phyloP scores from a whole-genome alignment of 495 filamentous ascomycete species.

The Clohesyomyces aquaticus region DNA sequence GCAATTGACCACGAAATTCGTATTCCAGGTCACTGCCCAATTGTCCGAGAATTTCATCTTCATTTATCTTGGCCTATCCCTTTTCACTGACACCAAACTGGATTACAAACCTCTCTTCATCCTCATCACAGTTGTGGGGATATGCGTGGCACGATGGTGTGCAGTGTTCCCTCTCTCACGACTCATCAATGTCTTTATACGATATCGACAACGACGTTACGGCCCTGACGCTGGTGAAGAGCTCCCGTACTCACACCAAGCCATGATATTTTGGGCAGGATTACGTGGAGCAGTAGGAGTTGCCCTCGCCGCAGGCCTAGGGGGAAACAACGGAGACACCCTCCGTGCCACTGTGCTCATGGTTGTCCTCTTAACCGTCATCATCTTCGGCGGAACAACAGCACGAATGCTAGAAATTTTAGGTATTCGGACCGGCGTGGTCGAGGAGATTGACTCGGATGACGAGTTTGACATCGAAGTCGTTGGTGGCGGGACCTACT shows the following conservation, averaged over 20 bases:
- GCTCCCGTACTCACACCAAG: slow-evolving; percentile 88
- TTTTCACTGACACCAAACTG: slow-evolving; percentile 87
- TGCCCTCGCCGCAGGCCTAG: slow-evolving; percentile 87
- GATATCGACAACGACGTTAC: slow-evolving; percentile 79
- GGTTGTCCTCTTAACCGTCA: slow-evolving; percentile 95
- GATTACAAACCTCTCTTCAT: slow-evolving; percentile 96
- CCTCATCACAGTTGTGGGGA: slow-evolving; percentile 84
- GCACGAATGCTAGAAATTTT: slow-evolving; percentile 98
- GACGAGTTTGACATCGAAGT: slow-evolving; percentile 98
- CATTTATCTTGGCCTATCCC: slow-evolving; percentile 92
- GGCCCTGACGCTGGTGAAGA: slow-evolving; percentile 85
- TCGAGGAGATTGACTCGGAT: slow-evolving; percentile 94
- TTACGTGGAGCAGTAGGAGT: slow-evolving; percentile 95
- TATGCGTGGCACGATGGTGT: slow-evolving; percentile 87
- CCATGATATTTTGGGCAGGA: slow-evolving; percentile 98
- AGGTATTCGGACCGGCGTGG: slow-evolving; percentile 89
- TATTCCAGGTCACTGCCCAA: slow-evolving; percentile 93
- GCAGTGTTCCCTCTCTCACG: slow-evolving; percentile 92
- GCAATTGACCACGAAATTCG: slow-evolving; percentile 96
- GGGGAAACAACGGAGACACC: slow-evolving; percentile 73
- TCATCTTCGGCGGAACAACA: slow-evolving; percentile 97
- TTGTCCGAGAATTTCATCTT: slow-evolving; percentile 99
- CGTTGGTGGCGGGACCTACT: slow-evolving; percentile 70
- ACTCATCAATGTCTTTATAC: slow-evolving; percentile 90
- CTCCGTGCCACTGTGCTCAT: slow-evolving; percentile 92